These are phyloP conservation scores for Pythium insidiosum DNA, from an alignment of 352 stramenopile genomes.

Conservation along the genomic window DNA sequence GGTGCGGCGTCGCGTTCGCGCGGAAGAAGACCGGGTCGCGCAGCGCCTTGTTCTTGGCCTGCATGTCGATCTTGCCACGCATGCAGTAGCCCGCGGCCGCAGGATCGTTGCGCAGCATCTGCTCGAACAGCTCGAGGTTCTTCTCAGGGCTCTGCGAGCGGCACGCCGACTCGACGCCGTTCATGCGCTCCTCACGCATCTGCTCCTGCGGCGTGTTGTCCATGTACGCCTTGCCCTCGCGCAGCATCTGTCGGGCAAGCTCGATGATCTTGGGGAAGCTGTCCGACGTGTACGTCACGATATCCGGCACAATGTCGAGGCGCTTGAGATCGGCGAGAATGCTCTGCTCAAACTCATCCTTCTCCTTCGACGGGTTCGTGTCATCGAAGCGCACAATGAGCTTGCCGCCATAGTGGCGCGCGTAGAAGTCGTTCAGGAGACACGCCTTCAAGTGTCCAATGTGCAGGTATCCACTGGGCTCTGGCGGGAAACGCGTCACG, in stretches of 20 bases:
- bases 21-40: constrained; percentile 87
- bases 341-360: constrained; percentile 98
- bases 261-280: constrained; percentile 95
- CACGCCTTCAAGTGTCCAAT: constrained; percentile 99
- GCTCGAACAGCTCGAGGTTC: constrained; percentile 94
- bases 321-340: constrained; percentile 88
- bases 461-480: constrained; percentile 98
- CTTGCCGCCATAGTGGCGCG: constrained; percentile 95
- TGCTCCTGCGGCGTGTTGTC: constrained; percentile 98
- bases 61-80: constrained; percentile 94
- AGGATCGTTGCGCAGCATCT: constrained; percentile 92
- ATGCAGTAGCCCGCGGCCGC: constrained; percentile 72
- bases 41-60: too few relatives aligned
- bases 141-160: constrained; percentile 79
- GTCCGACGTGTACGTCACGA: constrained; percentile 97
- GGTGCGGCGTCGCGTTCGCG: constrained; percentile 75
- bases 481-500: constrained; percentile 97
- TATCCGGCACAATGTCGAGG: constrained; percentile 73
- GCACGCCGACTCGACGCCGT: constrained; percentile 87
- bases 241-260: constrained; percentile 92
- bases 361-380: constrained; percentile 99
- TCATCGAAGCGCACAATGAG: constrained; percentile 99
- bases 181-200: constrained; percentile 95
- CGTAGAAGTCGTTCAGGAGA: constrained; percentile 99
- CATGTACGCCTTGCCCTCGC: constrained; percentile 97